Conservation (phyloP, 352 stramenopile species). For the Phytophthora ramorum region DNA sequence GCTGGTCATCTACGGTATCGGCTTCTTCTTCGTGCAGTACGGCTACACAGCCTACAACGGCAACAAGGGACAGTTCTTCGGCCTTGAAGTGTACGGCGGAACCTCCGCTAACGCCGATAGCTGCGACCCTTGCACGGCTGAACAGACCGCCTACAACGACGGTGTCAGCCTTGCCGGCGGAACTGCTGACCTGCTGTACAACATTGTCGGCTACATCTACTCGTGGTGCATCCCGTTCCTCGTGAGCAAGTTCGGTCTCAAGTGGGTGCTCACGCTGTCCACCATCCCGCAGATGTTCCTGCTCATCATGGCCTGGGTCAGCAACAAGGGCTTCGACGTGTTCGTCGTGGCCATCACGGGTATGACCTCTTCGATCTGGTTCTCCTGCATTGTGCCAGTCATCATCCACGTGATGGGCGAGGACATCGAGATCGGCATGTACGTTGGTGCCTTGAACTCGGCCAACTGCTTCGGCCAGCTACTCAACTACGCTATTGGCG, state of each 20-base stretch:
- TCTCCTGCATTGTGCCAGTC: constrained; percentile 39
- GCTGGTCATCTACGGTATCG: constrained; percentile 39
- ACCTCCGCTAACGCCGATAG: constrained; percentile 32
- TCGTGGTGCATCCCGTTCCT: constrained; percentile 48
- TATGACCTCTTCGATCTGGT: constrained; percentile 37
- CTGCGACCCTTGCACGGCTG: constrained; percentile 36
- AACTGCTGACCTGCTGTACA: constrained; percentile 39
- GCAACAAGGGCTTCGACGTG: constrained; percentile 33
- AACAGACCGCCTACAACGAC: constrained; percentile 44
- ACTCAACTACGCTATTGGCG: constrained; percentile 38
- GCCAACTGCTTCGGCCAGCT: constrained; percentile 44
- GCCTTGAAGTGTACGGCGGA: constrained; percentile 44
- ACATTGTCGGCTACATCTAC: constrained; percentile 46
- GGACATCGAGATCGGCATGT: constrained; percentile 40
- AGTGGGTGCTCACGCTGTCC: constrained; percentile 38
- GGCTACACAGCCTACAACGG: constrained; percentile 39
- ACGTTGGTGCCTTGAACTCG: constrained; percentile 43
- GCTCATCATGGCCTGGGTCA: constrained; percentile 38
- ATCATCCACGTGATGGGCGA: constrained; percentile 45
- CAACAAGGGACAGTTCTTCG: constrained; percentile 46
- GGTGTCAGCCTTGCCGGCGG: constrained; percentile 48
- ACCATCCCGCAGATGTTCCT: constrained; percentile 49
- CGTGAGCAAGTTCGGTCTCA: constrained; percentile 44
- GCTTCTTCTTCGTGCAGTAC: constrained; percentile 42
- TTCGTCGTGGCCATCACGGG: constrained; percentile 49